Evolutionary conservation across 768 basidiomycete genomes (phyloP).

Genomic region (Epithele typhae): DNA sequence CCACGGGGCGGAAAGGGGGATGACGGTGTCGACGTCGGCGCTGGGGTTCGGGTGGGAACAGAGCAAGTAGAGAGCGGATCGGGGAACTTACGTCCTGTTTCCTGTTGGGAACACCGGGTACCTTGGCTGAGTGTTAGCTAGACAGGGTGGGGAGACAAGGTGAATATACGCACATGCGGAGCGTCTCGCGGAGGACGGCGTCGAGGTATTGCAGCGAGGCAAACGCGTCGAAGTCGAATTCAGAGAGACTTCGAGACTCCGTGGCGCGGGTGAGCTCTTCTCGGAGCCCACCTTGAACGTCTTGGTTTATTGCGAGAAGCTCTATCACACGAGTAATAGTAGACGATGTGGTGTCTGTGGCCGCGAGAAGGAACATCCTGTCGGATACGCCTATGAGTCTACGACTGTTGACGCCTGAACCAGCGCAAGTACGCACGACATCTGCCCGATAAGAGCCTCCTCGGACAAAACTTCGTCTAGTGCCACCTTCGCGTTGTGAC

Average conservation of each 20-base stretch:
- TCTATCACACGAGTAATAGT: constrained; percentile 3
- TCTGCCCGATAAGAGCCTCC: constrained; percentile 6
- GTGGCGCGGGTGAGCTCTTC: not conserved
- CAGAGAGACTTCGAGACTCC: not conserved
- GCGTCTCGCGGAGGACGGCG: constrained; percentile 7
- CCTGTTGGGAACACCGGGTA: constrained; percentile 1
- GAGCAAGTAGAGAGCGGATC: not conserved
- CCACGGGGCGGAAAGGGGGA: constrained; percentile 1
- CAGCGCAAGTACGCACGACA: constrained; percentile 2
- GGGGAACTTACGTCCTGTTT: constrained; percentile 1
- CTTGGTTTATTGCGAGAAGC: constrained; percentile 1
- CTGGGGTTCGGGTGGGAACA: not conserved
- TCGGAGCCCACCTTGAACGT: not conserved
- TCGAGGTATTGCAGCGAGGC: constrained; percentile 4
- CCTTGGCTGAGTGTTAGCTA: not conserved
- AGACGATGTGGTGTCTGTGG: constrained; percentile 3
- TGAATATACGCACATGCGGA: constrained; percentile 3
- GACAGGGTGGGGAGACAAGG: not conserved
- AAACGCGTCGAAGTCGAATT: constrained; percentile 5
- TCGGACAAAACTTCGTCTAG: constrained; percentile 1
- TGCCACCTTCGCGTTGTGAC: not conserved
- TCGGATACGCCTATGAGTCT: too few species aligned
- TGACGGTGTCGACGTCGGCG: not conserved
- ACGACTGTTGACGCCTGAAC: too few species aligned
- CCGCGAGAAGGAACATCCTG: constrained; percentile 5